Evolutionary conservation across 176 grass and related monocot genomes (phyloP).

Genomic region (Avena sativa): DNA sequence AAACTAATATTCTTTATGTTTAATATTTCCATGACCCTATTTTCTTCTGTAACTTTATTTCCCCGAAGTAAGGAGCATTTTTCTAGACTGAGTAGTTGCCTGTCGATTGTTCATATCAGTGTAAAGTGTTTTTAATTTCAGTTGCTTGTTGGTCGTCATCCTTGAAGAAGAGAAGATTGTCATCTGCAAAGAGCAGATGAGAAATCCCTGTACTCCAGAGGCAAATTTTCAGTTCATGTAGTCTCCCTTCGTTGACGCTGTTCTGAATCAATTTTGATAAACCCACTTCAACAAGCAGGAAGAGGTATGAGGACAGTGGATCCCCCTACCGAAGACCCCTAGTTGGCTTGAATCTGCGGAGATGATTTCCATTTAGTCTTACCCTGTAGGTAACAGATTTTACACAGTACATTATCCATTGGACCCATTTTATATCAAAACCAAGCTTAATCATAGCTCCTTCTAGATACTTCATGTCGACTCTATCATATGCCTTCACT

Average conservation of each 20-base stretch:
- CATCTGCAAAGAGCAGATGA: not conserved
- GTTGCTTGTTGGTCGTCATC: not conserved
- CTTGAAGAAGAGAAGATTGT: not conserved
- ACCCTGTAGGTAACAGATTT: not conserved
- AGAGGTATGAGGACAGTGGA: not conserved
- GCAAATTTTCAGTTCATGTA: not conserved
- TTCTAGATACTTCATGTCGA: not conserved
- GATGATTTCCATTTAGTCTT: not conserved
- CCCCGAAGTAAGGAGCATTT: not conserved
- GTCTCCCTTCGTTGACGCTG: not conserved
- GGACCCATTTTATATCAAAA: not conserved
- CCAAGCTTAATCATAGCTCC: no score
- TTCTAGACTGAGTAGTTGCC: not conserved
- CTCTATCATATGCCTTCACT: not conserved
- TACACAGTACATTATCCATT: not conserved
- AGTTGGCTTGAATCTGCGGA: not conserved
- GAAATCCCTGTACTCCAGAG: not conserved
- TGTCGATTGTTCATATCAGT: not conserved
- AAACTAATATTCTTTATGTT: not conserved
- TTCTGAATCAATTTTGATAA: not conserved
- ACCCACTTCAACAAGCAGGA: not conserved
- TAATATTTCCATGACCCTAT: not conserved
- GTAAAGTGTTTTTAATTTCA: not conserved
- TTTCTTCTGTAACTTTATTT: not conserved
- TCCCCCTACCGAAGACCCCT: not conserved